phyloP scores from a whole-genome alignment of 805 yeast species.

The Candida taoyuanica region DNA sequence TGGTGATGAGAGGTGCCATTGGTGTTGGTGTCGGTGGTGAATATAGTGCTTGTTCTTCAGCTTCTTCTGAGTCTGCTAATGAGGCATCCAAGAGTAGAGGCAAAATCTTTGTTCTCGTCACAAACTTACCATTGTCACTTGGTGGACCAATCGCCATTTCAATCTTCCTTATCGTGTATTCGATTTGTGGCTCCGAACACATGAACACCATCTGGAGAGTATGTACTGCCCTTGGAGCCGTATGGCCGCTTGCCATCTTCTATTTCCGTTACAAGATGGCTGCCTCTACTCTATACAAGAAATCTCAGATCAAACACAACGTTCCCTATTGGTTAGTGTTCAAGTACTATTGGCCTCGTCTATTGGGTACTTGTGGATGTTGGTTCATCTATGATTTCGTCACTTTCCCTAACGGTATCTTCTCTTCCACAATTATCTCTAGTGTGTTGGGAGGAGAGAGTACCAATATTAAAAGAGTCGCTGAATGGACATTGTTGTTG shows the following conservation, averaged over 20 bases:
- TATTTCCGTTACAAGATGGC: conserved; percentile 69
- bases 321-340: conserved; percentile 58
- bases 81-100: conserved; percentile 63
- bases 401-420: conserved; percentile 74
- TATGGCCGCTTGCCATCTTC: conserved; percentile 70
- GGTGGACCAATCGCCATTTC: conserved; percentile 78
- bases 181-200: conserved; percentile 43
- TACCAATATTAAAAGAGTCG: conserved; percentile 47
- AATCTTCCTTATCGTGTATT: conserved; percentile 62
- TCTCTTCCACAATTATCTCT: conserved; percentile 56
- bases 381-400: conserved; percentile 84
- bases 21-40: conserved; percentile 82
- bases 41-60: conserved; percentile 63
- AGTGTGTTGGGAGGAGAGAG: conserved; percentile 37
- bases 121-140: conserved; percentile 67
- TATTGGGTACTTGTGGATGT: conserved; percentile 66
- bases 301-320: conserved; percentile 53
- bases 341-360: conserved; percentile 62
- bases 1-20: conserved; percentile 66
- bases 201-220: conserved; percentile 61
- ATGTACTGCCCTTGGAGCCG: conserved; percentile 57
- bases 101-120: conserved; percentile 57
- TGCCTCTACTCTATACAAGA: conserved; percentile 58
- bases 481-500: conserved; percentile 69
- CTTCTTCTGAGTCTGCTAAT: conserved; percentile 71